phyloP scores from a whole-genome alignment of 306 rosid genomes.

The Abrus precatorius region DNA sequence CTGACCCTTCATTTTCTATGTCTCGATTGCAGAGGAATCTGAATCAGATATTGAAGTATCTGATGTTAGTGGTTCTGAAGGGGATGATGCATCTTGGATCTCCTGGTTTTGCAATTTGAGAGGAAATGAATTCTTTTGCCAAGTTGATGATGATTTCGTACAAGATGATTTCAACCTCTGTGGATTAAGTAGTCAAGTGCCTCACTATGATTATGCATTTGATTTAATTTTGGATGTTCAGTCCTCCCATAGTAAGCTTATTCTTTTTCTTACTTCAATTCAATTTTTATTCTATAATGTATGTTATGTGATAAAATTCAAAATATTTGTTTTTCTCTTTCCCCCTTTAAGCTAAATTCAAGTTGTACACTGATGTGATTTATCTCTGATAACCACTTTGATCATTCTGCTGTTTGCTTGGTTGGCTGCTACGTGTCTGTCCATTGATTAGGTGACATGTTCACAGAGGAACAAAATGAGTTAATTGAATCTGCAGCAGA shows the following conservation, averaged over 20 bases:
- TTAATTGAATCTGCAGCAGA: slow-evolving; percentile 97
- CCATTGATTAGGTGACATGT: slow-evolving; percentile 82
- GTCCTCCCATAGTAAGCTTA: slow-evolving; percentile 85
- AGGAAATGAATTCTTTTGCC: slow-evolving; percentile 97
- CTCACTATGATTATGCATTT: slow-evolving; percentile 97
- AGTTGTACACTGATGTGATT: neutral
- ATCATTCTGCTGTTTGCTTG: slow-evolving; percentile 37
- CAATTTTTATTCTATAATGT: neutral
- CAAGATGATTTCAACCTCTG: slow-evolving; percentile 99
- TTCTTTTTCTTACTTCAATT: slow-evolving; percentile 12
- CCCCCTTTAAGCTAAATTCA: slow-evolving; percentile 19
- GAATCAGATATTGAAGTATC: slow-evolving; percentile 97
- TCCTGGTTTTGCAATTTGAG: slow-evolving; percentile 99
- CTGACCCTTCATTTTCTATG: neutral
- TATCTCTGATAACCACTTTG: neutral
- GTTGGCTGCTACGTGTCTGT: slow-evolving; percentile 23
- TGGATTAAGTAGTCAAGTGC: slow-evolving; percentile 98
- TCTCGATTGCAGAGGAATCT: slow-evolving; percentile 70
- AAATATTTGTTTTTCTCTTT: slow-evolving; percentile 10
- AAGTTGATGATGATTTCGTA: slow-evolving; percentile 97
- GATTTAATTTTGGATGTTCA: slow-evolving; percentile 98
- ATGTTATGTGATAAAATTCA: neutral
- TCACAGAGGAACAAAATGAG: slow-evolving; percentile 99
- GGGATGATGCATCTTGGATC: slow-evolving; percentile 98
- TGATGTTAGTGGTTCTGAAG: slow-evolving; percentile 98